phyloP scores from a whole-genome alignment of 1,284 basidiomycete genomes.

The Peniophora sp. region DNA sequence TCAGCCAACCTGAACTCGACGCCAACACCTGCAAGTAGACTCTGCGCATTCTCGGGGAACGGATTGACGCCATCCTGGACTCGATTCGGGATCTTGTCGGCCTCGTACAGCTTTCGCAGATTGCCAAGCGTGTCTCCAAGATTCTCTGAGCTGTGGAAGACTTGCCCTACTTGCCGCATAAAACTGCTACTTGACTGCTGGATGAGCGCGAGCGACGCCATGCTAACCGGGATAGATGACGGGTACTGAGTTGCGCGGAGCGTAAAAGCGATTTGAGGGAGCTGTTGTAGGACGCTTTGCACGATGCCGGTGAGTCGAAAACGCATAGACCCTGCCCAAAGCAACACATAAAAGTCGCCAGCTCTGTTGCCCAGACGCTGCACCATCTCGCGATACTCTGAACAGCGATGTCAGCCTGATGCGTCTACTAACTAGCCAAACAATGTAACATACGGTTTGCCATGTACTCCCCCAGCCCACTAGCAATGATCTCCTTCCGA shows the following conservation, averaged over 20 bases:
- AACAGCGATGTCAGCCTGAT: neutral
- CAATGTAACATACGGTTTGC: constrained; percentile 30
- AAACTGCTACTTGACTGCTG: constrained; percentile 54
- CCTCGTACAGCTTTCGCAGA: constrained; percentile 60
- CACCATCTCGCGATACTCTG: constrained; percentile 38
- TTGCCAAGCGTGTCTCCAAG: constrained; percentile 49
- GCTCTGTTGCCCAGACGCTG: constrained; percentile 42
- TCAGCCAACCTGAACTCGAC: constrained; percentile 54
- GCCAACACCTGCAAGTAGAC: constrained; percentile 44
- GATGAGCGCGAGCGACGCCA: constrained; percentile 68
- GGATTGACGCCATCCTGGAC: constrained; percentile 49
- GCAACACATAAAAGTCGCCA: constrained; percentile 45
- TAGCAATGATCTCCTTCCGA: constrained; percentile 69
- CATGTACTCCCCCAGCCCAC: constrained; percentile 50
- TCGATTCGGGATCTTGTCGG: constrained; percentile 52
- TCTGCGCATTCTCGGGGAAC: constrained; percentile 56
- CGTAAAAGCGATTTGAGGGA: constrained; percentile 70
- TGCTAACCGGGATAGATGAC: constrained; percentile 60
- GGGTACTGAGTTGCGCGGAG: constrained; percentile 67
- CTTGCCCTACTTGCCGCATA: constrained; percentile 37
- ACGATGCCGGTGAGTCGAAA: constrained; percentile 39
- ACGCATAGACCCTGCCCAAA: constrained; percentile 18
- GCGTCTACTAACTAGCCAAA: neutral
- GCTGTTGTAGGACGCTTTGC: constrained; percentile 46
- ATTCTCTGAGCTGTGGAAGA: constrained; percentile 53